Base-by-base conservation (phyloP, 2,329 filamentous ascomycete species). In the Fusarium drepaniforme region DNA sequence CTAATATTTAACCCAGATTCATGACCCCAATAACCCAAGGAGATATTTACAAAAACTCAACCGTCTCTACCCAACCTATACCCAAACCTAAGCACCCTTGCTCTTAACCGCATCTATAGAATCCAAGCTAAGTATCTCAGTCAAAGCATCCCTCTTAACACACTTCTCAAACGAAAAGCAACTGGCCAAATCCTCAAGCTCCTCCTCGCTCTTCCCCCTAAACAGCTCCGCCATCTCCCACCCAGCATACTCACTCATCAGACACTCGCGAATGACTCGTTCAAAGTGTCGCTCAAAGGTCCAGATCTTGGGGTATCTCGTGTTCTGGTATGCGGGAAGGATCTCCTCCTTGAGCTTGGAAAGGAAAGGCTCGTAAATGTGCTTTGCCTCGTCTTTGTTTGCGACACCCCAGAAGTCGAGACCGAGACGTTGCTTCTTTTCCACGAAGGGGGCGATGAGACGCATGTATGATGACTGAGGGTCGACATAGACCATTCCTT, bases 211-310 rank as follows among this genome's bases (percentile, higher is more conserved):
- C 83, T 88, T 88, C 5, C 82, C 87, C 46, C 82, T 80, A 73
- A 92, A 92, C 37, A 89, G 79, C 75, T 86, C 85, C 1, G 89
- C 89, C 79, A 89, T 87, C 77, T 91, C 90, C 78, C 86, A 85
- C 8, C 83, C 83, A 67, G 89, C 82, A 62, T 87, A 88, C 68
- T 87, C 85, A 11, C 86, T 86, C 75, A 91, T 76, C 15, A 84
- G 58, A 6, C 76, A 79, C 73, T 84, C 83, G 0, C 73, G 86
- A 77, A 74, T 83, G 49, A 85, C 83, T 18, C 85, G 82, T 60
- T 88, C 85, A 15, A 90, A 80, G 60, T 90, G 87, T 18, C 87
- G 75, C 18, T 88, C 84, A n/a, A 87, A 86, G 2, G 82, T 84
- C 86, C 88, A 90, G 2, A 85, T 79, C 60, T 84, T 83, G 16